Conservation (phyloP, 2,329 filamentous ascomycete genomes). For the Cercospora beticola region DNA sequence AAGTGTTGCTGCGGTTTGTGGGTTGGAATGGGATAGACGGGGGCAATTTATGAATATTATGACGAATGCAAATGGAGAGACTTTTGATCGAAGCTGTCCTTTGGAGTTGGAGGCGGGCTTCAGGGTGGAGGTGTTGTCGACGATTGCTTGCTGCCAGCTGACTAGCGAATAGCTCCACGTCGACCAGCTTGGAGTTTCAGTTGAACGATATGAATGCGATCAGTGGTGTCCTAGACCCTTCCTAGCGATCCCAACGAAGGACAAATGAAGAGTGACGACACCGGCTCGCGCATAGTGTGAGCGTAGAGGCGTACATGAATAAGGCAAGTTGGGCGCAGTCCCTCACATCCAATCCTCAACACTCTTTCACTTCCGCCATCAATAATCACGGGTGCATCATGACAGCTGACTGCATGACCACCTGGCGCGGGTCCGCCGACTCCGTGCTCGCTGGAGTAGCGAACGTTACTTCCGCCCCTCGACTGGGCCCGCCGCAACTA, state of each 20-base stretch:
- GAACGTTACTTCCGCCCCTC: background rate
- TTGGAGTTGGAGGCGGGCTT: background rate
- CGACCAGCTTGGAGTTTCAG: background rate
- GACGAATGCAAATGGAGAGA: background rate
- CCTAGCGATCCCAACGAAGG: no score
- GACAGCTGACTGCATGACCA: background rate
- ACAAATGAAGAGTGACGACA: no score
- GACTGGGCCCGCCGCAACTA: background rate
- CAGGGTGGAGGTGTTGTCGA: background rate
- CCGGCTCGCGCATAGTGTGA: background rate
- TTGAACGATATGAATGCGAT: background rate
- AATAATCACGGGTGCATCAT: background rate
- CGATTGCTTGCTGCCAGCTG: background rate
- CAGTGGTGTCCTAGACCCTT: background rate
- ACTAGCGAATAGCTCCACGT: background rate
- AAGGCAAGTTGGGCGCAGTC: background rate
- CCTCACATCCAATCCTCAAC: background rate
- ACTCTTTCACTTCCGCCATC: background rate
- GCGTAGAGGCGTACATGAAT: background rate
- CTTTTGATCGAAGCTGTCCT: background rate
- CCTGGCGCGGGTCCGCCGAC: background rate
- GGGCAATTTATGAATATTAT: background rate
- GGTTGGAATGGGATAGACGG: background rate
- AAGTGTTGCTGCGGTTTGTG: background rate
- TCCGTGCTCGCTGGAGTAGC: background rate